A percentile compares a stretch with the other conserved stretches of the same genome.
Evolutionary conservation across 163 green algal genomes (phyloP).

Genomic region (Trebouxia gelatinosa): DNA sequence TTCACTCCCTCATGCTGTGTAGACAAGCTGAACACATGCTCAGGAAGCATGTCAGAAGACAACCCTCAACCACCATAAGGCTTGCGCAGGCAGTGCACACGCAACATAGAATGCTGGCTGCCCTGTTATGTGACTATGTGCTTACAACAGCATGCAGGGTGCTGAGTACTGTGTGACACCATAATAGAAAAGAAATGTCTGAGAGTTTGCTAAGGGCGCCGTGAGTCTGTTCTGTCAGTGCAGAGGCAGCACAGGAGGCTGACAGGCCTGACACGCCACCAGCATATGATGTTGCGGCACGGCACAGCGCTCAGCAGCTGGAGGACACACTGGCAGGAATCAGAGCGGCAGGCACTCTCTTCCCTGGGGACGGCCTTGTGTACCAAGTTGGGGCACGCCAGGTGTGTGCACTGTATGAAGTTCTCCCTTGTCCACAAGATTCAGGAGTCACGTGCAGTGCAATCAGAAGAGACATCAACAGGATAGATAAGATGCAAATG

Average conservation of each 20-base stretch:
- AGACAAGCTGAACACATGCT: no score
- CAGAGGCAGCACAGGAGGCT: constrained; percentile 32
- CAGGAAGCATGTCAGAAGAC: no score
- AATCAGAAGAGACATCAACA: not conserved
- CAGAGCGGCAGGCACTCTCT: constrained; percentile 35
- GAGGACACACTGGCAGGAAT: constrained; percentile 24
- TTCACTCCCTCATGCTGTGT: no score
- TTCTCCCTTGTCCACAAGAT: no score
- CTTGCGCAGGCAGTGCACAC: no score
- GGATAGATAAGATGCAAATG: not conserved
- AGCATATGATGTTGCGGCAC: constrained; percentile 10
- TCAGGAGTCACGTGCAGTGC: not conserved
- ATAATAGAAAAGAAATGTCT: no score
- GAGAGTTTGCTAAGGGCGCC: no score
- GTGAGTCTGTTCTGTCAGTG: no score
- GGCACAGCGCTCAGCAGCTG: constrained; percentile 19
- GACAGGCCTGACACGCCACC: constrained; percentile 15
- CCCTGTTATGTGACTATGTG: not conserved
- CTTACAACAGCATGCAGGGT: not conserved
- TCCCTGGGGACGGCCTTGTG: constrained; percentile 26
- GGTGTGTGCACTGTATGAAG: not conserved
- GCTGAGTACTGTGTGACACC: no score
- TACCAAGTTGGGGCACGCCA: constrained; percentile 18
- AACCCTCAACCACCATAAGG: no score
- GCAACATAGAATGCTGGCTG: no score